phyloP scores from a whole-genome alignment of 768 basidiomycete species.

The Pleurotus cornucopiae region DNA sequence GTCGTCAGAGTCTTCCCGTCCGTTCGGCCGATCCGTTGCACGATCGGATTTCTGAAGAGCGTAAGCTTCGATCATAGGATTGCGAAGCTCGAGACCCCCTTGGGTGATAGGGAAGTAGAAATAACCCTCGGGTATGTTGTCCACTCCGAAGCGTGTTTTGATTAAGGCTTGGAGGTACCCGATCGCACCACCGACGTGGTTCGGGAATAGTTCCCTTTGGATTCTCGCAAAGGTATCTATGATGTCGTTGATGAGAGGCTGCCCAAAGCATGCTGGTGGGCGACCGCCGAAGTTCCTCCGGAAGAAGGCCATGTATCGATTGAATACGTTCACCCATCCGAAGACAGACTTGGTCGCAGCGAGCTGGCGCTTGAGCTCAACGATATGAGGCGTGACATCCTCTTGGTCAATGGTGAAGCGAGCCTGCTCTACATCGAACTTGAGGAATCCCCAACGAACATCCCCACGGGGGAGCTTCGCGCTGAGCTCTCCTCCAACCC shows the following conservation, averaged over 20 bases:
- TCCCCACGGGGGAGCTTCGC: constrained; percentile 27
- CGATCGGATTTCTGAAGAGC: constrained; percentile 15
- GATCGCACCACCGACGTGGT: constrained; percentile 16
- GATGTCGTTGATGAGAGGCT: constrained; percentile 25
- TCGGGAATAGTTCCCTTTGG: constrained; percentile 28
- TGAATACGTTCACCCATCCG: constrained; percentile 34
- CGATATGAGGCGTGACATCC: constrained; percentile 30
- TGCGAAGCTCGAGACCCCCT: constrained; percentile 33
- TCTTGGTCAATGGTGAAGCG: constrained; percentile 34
- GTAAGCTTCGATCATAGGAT: constrained; percentile 34
- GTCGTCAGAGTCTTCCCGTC: neutral
- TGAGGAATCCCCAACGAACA: constrained; percentile 37
- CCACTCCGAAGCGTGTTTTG: constrained; percentile 24
- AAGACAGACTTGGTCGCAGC: constrained; percentile 29
- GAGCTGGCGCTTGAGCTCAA: constrained; percentile 33
- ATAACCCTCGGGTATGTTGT: constrained; percentile 34
- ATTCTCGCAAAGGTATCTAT: constrained; percentile 28
- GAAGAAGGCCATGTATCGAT: constrained; percentile 37
- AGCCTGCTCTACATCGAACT: constrained; percentile 24
- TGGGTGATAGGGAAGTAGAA: constrained; percentile 33
- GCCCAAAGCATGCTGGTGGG: constrained; percentile 29
- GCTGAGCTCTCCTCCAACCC: constrained; percentile 19
- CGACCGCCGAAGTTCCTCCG: constrained; percentile 29
- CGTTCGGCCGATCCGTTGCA: constrained; percentile 15
- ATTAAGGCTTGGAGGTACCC: constrained; percentile 20